Conservation (phyloP, 768 basidiomycete species). For the Psilocybe cubensis region DNA sequence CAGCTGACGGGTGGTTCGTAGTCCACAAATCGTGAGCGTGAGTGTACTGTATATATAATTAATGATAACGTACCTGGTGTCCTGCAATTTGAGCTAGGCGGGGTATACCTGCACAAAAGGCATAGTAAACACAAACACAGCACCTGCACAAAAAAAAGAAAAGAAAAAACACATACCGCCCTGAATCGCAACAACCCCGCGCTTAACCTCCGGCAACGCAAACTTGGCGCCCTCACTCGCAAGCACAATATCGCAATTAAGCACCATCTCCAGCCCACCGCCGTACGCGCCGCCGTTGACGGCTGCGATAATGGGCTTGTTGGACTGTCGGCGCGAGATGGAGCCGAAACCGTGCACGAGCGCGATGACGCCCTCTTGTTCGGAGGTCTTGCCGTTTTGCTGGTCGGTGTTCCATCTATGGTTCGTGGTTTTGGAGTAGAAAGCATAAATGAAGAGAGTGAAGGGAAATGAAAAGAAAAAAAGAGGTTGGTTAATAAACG, state of each 20-base stretch:
- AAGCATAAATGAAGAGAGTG: background rate
- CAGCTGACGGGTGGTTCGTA: conserved; percentile 40
- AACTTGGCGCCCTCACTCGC: conserved; percentile 70
- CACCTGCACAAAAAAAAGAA: no score
- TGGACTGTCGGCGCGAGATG: conserved; percentile 66
- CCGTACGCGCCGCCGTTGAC: conserved; percentile 77
- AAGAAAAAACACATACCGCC: conserved; percentile 59
- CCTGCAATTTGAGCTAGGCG: conserved; percentile 66
- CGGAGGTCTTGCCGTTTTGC: conserved; percentile 41
- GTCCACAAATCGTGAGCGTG: background rate
- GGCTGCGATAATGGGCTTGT: conserved; percentile 81
- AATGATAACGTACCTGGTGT: conserved; percentile 61
- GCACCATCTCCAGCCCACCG: conserved; percentile 66
- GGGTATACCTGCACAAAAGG: conserved; percentile 60
- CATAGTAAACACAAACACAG: conserved; percentile 1
- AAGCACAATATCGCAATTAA: conserved; percentile 81
- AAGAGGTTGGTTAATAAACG: background rate
- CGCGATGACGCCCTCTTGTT: conserved; percentile 43
- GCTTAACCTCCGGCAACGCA: conserved; percentile 77
- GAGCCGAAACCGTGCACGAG: conserved; percentile 70
- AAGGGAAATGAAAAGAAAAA: background rate
- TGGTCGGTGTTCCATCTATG: conserved; percentile 68
- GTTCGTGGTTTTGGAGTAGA: no score
- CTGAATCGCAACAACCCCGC: conserved; percentile 73
- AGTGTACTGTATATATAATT: conserved; percentile 10